Evolutionary conservation across 31 red algal genomes (phyloP).

Genomic region (Asparagopsis taxiformis): DNA sequence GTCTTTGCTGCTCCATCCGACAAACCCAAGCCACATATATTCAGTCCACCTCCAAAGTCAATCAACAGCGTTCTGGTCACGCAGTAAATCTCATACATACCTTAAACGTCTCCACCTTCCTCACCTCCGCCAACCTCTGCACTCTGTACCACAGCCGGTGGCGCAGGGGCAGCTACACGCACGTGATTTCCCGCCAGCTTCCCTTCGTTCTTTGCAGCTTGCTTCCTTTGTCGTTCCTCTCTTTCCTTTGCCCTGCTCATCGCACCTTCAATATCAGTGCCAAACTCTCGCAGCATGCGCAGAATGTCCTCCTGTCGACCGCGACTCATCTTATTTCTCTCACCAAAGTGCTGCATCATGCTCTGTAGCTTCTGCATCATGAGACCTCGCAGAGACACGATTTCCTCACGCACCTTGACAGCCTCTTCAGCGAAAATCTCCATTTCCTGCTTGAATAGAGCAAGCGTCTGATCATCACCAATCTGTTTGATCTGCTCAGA

Average conservation of each 20-base stretch:
- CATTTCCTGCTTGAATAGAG: slow-evolving; percentile 90
- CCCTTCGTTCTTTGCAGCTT: slow-evolving; percentile 51
- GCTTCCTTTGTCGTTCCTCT: slow-evolving; percentile 49
- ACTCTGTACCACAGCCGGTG: not conserved
- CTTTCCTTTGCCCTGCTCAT: slow-evolving; percentile 39
- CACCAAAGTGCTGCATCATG: slow-evolving; percentile 88
- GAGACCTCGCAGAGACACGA: slow-evolving; percentile 70
- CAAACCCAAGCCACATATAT: too few species aligned
- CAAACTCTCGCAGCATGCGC: slow-evolving; percentile 76
- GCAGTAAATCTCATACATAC: not conserved
- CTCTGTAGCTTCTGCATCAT: slow-evolving; percentile 79
- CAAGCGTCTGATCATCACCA: slow-evolving; percentile 64
- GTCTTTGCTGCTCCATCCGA: too few species aligned
- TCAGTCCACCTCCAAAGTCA: too few species aligned
- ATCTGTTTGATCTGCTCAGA: slow-evolving; percentile 76
- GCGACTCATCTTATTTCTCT: slow-evolving; percentile 79
- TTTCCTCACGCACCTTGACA: slow-evolving; percentile 78
- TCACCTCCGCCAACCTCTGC: slow-evolving; percentile 4
- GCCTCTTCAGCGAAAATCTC: slow-evolving; percentile 80
- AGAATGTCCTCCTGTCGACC: slow-evolving; percentile 83
- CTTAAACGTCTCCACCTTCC: not conserved
- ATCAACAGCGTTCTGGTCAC: too few species aligned
- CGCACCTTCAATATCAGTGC: slow-evolving; percentile 53
- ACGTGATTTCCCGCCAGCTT: slow-evolving; percentile 23
- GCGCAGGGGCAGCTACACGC: not conserved